These are phyloP conservation scores for Lyophyllum decastes DNA, from an alignment of 768 basidiomycete species.

Conservation along the genomic window DNA sequence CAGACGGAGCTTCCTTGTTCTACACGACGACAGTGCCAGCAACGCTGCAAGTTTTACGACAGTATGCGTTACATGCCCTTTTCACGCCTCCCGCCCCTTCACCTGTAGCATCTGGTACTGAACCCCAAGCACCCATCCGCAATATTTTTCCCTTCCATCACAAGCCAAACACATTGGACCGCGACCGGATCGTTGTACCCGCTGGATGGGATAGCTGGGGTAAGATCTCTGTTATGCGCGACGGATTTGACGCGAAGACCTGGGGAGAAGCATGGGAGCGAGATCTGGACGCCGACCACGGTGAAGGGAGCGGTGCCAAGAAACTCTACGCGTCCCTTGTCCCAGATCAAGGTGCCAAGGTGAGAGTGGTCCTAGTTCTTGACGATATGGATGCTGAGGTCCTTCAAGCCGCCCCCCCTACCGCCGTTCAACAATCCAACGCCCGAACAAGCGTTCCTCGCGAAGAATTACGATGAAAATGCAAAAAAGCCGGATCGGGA, in stretches of 20 bases:
- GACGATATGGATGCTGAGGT: not conserved
- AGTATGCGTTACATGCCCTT: conserved; percentile 82
- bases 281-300: conserved; percentile 55
- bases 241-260: conserved; percentile 83
- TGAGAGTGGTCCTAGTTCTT: conserved; percentile 31
- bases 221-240: conserved; percentile 87
- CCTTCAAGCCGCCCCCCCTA: conserved; percentile 56
- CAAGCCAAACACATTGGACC: conserved; percentile 89
- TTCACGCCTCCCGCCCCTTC: conserved; percentile 79
- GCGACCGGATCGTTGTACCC: conserved; percentile 90
- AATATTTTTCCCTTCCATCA: conserved; percentile 87
- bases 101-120: conserved; percentile 59
- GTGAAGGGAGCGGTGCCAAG: conserved; percentile 60
- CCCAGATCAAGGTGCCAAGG: conserved; percentile 75
- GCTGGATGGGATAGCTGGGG: conserved; percentile 99
- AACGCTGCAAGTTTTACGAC: conserved; percentile 74
- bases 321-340: conserved; percentile 72
- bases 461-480: conserved; percentile 89
- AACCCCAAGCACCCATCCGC: conserved; percentile 65
- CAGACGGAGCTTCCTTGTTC: conserved; percentile 91
- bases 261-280: conserved; percentile 83
- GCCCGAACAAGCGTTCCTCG: conserved; percentile 89
- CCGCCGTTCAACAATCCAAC: conserved; percentile 81
- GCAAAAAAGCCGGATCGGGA: conserved; percentile 89
- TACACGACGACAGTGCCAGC: conserved; percentile 84